Evolutionary conservation across 2,329 filamentous ascomycete genomes (phyloP).

Genomic region (Stachybotrys chartarum): DNA sequence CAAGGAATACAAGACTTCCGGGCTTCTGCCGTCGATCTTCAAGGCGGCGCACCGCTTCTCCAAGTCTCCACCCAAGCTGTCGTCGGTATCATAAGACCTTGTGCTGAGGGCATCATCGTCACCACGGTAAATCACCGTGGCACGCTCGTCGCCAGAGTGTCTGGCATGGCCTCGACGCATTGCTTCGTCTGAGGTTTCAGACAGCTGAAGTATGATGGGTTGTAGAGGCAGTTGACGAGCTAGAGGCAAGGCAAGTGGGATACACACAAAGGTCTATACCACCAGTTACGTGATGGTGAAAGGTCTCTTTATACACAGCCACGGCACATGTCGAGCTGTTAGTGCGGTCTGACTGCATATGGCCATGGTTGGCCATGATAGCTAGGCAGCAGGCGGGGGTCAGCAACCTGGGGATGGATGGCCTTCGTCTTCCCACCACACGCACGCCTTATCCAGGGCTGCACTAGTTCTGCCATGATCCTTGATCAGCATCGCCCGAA

Average conservation of each 20-base stretch:
- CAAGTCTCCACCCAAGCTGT: neutral
- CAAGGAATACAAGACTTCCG: slow-evolving; percentile 34
- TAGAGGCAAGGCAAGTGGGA: too few relatives aligned
- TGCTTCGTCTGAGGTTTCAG: neutral
- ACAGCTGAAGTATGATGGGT: too few relatives aligned
- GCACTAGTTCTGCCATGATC: too few relatives aligned
- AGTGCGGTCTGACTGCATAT: neutral
- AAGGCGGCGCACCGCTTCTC: neutral
- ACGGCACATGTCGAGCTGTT: too few relatives aligned
- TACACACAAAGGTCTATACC: too few relatives aligned
- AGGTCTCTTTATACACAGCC: too few relatives aligned
- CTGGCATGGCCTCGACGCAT: neutral
- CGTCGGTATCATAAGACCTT: neutral
- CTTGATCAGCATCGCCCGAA: too few relatives aligned
- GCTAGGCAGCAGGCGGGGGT: neutral
- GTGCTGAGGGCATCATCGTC: slow-evolving; percentile 6
- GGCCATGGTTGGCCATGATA: neutral
- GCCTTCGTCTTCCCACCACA: neutral
- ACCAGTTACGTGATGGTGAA: too few relatives aligned
- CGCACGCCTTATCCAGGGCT: too few relatives aligned
- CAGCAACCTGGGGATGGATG: neutral
- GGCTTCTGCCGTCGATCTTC: slow-evolving; percentile 24
- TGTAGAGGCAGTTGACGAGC: too few relatives aligned
- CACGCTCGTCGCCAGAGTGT: neutral
- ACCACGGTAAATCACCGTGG: slow-evolving; percentile 1